A percentile compares a stretch with the other conserved stretches of the same genome.
Evolutionary conservation across 2,329 filamentous ascomycete genomes (phyloP).

Genomic region (Cadophora malorum): DNA sequence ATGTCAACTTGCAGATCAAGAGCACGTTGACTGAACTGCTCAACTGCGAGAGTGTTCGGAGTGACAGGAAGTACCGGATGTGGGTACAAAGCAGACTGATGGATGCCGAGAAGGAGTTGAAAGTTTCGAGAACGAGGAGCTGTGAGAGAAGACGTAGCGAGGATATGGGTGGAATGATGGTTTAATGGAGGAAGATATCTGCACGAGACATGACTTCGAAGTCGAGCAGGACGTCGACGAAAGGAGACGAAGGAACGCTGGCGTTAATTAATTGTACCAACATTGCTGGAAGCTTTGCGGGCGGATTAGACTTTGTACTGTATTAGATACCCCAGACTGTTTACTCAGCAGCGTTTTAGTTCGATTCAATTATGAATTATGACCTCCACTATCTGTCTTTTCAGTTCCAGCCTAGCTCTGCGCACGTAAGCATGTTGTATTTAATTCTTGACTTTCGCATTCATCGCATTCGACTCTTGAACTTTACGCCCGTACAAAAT

Average conservation of each 20-base stretch:
- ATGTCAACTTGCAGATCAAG: slow-evolving; percentile 60
- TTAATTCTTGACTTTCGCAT: background rate
- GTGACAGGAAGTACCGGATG: slow-evolving; percentile 52
- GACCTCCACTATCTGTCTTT: background rate
- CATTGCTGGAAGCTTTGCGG: slow-evolving; percentile 12
- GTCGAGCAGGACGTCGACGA: background rate
- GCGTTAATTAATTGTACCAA: background rate
- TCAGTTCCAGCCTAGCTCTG: background rate
- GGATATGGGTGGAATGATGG: slow-evolving; percentile 23
- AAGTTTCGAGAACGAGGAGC: slow-evolving; percentile 36
- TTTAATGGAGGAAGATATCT: background rate
- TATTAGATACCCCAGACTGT: slow-evolving; percentile 31
- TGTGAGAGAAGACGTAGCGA: slow-evolving; percentile 37
- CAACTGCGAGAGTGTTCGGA: slow-evolving; percentile 56
- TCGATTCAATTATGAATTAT: slow-evolving; percentile 11
- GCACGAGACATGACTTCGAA: background rate
- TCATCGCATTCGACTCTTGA: background rate
- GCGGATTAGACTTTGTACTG: slow-evolving; percentile 1
- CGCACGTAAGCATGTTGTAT: background rate
- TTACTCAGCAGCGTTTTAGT: slow-evolving; percentile 10
- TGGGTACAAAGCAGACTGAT: slow-evolving; percentile 60
- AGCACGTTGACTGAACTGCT: slow-evolving; percentile 59
- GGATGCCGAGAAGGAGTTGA: slow-evolving; percentile 57
- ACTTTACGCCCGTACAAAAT: background rate
- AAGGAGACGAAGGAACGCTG: background rate